Conservation (phyloP, 495 filamentous ascomycete species). For the Daldinia childiae region DNA sequence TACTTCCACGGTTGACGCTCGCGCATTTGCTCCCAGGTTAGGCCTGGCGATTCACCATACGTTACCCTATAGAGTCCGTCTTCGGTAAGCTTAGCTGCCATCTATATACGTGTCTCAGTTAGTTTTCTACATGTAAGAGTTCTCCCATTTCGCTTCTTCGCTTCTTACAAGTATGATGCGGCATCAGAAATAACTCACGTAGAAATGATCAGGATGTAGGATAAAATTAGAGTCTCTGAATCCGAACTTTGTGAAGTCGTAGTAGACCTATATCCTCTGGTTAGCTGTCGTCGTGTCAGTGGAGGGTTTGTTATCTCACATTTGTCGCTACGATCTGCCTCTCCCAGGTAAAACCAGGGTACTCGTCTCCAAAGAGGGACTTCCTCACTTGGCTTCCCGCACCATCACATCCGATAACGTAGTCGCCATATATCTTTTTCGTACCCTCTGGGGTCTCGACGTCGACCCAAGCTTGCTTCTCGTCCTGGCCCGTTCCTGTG, state of each 20-base stretch:
- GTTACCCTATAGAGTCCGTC: constrained; percentile 70
- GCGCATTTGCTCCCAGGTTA: constrained; percentile 62
- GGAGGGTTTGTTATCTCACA: constrained; percentile 47
- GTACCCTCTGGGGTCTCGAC: constrained; percentile 56
- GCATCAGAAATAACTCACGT: constrained; percentile 36
- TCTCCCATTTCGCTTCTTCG: not conserved
- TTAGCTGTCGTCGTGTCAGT: not conserved
- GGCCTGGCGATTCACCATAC: constrained; percentile 63
- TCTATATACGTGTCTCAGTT: constrained; percentile 43
- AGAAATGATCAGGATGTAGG: constrained; percentile 67
- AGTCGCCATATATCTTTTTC: constrained; percentile 61
- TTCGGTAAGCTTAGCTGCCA: constrained; percentile 66
- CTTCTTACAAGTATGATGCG: not conserved
- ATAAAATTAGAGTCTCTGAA: constrained; percentile 68
- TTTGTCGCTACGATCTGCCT: constrained; percentile 71
- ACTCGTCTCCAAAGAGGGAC: constrained; percentile 66
- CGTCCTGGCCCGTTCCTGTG: constrained; percentile 60
- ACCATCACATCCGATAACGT: constrained; percentile 67
- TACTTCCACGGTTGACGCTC: constrained; percentile 63
- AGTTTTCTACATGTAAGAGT: not conserved
- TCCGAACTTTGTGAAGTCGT: constrained; percentile 62
- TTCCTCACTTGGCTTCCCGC: constrained; percentile 64
- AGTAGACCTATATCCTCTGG: constrained; percentile 57
- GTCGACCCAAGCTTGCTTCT: constrained; percentile 59
- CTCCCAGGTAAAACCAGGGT: constrained; percentile 67